Evolutionary conservation across 2,329 filamentous ascomycete species (phyloP).

Genomic region (Orbilia quercus): DNA sequence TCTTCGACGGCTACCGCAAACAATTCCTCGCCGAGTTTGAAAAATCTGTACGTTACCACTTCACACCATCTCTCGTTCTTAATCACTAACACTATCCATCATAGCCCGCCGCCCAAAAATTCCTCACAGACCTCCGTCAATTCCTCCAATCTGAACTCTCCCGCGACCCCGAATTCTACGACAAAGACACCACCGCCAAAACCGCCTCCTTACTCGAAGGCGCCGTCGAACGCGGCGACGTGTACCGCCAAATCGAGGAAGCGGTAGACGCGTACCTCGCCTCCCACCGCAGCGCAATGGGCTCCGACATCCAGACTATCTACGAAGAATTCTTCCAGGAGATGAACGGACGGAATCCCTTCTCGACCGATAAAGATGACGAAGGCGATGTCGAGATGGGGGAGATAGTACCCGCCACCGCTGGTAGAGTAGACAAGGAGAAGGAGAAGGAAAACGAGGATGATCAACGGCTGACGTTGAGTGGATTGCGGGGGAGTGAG

Average conservation of each 20-base stretch:
- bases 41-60: constrained; percentile 40
- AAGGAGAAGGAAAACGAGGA: constrained; percentile 31
- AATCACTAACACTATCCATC: background rate
- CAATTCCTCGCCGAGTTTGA: constrained; percentile 39
- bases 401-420: background rate
- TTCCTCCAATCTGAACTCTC: constrained; percentile 51
- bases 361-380: constrained; percentile 15
- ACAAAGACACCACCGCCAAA: constrained; percentile 65
- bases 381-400: constrained; percentile 48
- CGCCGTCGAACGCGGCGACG: constrained; percentile 78
- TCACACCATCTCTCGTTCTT: background rate
- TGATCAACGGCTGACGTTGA: constrained; percentile 42
- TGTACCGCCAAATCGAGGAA: constrained; percentile 67
- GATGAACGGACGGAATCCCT: constrained; percentile 39
- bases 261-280: constrained; percentile 62
- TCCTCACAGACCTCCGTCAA: constrained; percentile 38
- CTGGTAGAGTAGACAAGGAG: background rate
- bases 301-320: constrained; percentile 27
- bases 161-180: constrained; percentile 50
- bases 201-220: constrained; percentile 82
- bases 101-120: constrained; percentile 35
- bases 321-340: constrained; percentile 44
- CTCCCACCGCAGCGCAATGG: constrained; percentile 59
- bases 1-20: constrained; percentile 52
- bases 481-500: constrained; percentile 42